Base-by-base conservation (phyloP, 2,329 filamentous ascomycete genomes). In the Celoporthe dispersa region DNA sequence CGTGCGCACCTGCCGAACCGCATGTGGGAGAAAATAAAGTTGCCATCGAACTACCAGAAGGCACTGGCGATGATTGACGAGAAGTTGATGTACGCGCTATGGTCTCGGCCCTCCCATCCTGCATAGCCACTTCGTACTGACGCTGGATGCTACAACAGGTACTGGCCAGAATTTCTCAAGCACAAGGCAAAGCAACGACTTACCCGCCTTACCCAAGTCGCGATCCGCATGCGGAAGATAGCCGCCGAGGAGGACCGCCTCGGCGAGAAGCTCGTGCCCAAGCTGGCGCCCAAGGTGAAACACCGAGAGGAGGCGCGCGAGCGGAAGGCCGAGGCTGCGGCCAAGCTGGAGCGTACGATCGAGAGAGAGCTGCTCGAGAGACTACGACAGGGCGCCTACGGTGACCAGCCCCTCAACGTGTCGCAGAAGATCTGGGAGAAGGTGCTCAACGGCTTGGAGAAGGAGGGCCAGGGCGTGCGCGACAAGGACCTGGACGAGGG, bases 141-240 rank as follows among this genome's bases (percentile, higher is more conserved):
- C 37, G 7, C 14, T 22, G 31, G 7, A 22, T 11, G 16, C 22
- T 31, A 22, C 62, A 71, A 14, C 57, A 71, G 70, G 70, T 71
- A 71, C 65, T 98, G 94, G 86, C 94, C 95, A 68, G 97, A 97
- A 80, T 98, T 97, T 79, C 83, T 97, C 73, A 84, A 94, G 44
- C 94, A 97, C 84, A 97, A 97, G 83, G 96, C 94, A 86, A 99
- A 99, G 85, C 96, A 98, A 84, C 90, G 96, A 71, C 88, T 98
- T 60, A 98, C 96, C 12, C 86, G 96, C 64, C 80, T 99, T 77
- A 97, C 94, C 66, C 96, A 98, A 84, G 95, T 99, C 63, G 91
- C 91, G 69, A 96, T 97, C 74, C 85, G 89, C 74, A 90, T 89
- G 87, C 89, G 92, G 77, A 90, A 91, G 78, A 85, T 98, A 72